Evolutionary conservation across 1,284 basidiomycete species (phyloP).

Genomic region (Malassezia globosa): DNA sequence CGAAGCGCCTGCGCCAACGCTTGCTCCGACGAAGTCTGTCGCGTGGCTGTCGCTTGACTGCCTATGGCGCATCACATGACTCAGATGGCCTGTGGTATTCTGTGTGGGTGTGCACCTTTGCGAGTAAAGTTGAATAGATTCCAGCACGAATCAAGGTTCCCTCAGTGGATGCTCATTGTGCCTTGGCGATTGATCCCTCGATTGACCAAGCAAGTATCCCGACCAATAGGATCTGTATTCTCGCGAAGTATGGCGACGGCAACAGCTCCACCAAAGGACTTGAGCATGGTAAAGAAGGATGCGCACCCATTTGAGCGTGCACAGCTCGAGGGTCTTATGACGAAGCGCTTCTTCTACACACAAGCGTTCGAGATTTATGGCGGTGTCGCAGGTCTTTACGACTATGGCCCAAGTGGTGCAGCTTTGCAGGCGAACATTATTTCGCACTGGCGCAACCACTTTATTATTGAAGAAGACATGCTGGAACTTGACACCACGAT

Average conservation of each 20-base stretch:
- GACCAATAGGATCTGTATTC: not conserved
- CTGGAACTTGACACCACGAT: conserved; percentile 95
- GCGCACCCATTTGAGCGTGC: conserved; percentile 80
- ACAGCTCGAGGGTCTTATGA: conserved; percentile 74
- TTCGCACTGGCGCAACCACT: conserved; percentile 91
- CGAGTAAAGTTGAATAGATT: too few relatives aligned
- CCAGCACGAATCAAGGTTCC: too few relatives aligned
- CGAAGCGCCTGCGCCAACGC: too few relatives aligned
- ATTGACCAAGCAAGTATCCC: conserved; percentile 3
- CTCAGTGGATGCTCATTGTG: conserved; percentile 6
- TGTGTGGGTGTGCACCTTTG: too few relatives aligned
- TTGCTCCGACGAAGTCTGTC: too few relatives aligned
- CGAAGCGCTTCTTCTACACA: conserved; percentile 90
- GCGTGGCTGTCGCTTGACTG: too few relatives aligned
- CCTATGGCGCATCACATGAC: too few relatives aligned
- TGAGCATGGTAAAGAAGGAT: conserved; percentile 29
- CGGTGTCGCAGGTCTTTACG: conserved; percentile 77
- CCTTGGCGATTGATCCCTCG: conserved; percentile 3
- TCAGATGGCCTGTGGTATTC: too few relatives aligned
- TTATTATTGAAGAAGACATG: conserved; percentile 98
- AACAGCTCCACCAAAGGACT: conserved; percentile 1
- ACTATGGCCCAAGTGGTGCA: conserved; percentile 70
- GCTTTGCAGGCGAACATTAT: conserved; percentile 94
- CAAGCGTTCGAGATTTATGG: conserved; percentile 98
- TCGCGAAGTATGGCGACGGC: conserved; percentile 3